Percentiles rank a stretch among this genome's conserved stretches.
Conservation (phyloP, 31 red algal species). For the Asparagopsis taxiformis region DNA sequence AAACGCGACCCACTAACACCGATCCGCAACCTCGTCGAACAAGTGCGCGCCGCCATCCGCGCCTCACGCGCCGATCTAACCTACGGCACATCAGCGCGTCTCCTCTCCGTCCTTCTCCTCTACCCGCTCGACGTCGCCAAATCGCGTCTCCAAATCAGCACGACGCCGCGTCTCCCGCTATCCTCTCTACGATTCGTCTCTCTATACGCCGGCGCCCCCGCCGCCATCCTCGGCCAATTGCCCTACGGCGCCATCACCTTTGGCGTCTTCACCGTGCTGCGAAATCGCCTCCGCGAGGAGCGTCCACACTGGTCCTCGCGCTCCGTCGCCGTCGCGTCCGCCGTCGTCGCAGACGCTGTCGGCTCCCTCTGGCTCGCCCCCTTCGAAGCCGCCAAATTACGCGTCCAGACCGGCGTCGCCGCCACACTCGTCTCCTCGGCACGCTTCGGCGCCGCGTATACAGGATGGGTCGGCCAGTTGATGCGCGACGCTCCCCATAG, state of each 20-base stretch:
- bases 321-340: slow-evolving; percentile 11
- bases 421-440: slow-evolving; percentile 15
- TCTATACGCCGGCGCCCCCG: slow-evolving; percentile 43
- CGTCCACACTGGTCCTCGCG: background rate
- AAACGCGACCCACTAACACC: background rate
- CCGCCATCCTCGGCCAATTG: slow-evolving; percentile 61
- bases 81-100: slow-evolving; percentile 45
- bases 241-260: slow-evolving; percentile 62
- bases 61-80: slow-evolving; percentile 13
- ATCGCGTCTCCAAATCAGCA: slow-evolving; percentile 58
- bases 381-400: slow-evolving; percentile 50
- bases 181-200: slow-evolving; percentile 18
- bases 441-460: slow-evolving; percentile 37
- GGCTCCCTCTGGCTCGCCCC: slow-evolving; percentile 54
- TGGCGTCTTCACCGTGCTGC: slow-evolving; percentile 39
- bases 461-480: slow-evolving; percentile 47
- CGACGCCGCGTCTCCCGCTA: slow-evolving; percentile 19
- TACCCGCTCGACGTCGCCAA: slow-evolving; percentile 79
- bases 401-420: slow-evolving; percentile 65
- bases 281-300: slow-evolving; percentile 19
- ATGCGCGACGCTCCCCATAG: slow-evolving; percentile 74
- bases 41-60: slow-evolving; percentile 4
- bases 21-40: background rate
- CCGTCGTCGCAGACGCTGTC: slow-evolving; percentile 46
- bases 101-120: slow-evolving; percentile 36